phyloP scores from a whole-genome alignment of 179 eudicot species.

The Patellifolia procumbens region DNA sequence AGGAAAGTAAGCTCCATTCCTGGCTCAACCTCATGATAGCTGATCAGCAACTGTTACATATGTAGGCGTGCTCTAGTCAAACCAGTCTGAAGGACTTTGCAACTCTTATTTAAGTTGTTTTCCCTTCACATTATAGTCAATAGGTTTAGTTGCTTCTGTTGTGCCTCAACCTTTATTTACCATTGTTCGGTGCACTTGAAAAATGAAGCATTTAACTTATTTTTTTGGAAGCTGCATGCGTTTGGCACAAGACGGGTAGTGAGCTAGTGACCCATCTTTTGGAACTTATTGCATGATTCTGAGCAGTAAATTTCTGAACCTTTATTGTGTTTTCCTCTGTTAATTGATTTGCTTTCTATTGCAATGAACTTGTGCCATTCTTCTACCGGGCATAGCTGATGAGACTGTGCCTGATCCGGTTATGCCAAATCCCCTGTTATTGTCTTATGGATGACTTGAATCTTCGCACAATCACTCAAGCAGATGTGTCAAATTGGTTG shows the following conservation, averaged over 20 bases:
- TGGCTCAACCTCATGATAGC: constrained; percentile 50
- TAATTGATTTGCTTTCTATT: neutral
- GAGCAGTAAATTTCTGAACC: constrained; percentile 15
- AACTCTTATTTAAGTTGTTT: neutral
- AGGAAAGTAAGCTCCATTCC: constrained; percentile 52
- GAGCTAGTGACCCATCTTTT: neutral
- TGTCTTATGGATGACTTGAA: too few species aligned
- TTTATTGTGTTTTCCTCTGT: neutral
- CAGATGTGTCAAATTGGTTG: too few species aligned
- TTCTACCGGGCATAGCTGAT: too few species aligned
- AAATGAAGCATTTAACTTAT: neutral
- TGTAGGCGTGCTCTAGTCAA: constrained; percentile 15
- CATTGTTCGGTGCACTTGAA: constrained; percentile 20
- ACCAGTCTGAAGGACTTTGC: neutral
- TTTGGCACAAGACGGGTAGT: constrained; percentile 8
- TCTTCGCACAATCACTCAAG: too few species aligned
- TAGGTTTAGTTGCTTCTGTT: constrained; percentile 15
- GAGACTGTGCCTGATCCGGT: too few species aligned
- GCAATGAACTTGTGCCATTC: neutral
- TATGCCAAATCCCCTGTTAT: too few species aligned
- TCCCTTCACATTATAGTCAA: constrained; percentile 4
- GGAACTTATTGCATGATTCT: constrained; percentile 14
- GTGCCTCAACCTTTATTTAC: constrained; percentile 15
- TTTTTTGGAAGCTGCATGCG: constrained; percentile 22
- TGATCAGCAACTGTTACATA: constrained; percentile 21